Evolutionary conservation across 2,329 filamentous ascomycete species (phyloP), one percentile per base, ranked within the genome.

Genomic region (Tolypocladium inflatum): DNA sequence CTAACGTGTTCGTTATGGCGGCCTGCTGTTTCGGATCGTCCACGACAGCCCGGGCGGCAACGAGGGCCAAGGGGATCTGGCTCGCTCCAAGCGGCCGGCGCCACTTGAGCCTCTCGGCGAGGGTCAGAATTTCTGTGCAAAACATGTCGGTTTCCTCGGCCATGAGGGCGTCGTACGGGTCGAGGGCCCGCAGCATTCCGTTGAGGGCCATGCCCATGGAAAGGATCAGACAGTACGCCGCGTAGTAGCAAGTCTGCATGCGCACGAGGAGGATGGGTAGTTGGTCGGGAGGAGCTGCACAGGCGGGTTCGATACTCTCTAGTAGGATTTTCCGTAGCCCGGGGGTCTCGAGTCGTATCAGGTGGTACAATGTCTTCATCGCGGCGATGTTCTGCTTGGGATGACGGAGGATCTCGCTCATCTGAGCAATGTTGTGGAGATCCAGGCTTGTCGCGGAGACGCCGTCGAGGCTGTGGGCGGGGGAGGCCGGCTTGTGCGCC

Each of bases 11-110:
- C 23, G 54, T 39, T 37, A 66, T 60, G 6, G 50, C 54, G 2
- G 38, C 21, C 42, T 55, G 52, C 41, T 62, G 38, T 15, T 9
- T 41, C 3, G 15, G 21, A 15, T 77, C 75, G 3, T 68, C 68
- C 3, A 63, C 63, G 26, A 62, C 59, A 0, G 64, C 61, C 65
- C 65, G 69, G 0, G 64, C 69, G 1, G 65, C 57, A 10, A 67
- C 52, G 2, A 71, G 59, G 13, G 61, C 65, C 1, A 66, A 56
- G 6, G 67, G 65, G 35, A 69, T 62, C 26, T 67, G 66, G 37
- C 63, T 63, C 8, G 69, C 64, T 1, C 66, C 70, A 1, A 71
- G 51, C 6, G 70, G 69, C 9, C 66, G 54, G 51, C 67, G 65
- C 15, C 55, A 43, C 17, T 55, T 35, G 1, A 64, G 64, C 13